Conservation (phyloP, 176 grass and related monocot genomes). For the Triticum timopheevii region DNA sequence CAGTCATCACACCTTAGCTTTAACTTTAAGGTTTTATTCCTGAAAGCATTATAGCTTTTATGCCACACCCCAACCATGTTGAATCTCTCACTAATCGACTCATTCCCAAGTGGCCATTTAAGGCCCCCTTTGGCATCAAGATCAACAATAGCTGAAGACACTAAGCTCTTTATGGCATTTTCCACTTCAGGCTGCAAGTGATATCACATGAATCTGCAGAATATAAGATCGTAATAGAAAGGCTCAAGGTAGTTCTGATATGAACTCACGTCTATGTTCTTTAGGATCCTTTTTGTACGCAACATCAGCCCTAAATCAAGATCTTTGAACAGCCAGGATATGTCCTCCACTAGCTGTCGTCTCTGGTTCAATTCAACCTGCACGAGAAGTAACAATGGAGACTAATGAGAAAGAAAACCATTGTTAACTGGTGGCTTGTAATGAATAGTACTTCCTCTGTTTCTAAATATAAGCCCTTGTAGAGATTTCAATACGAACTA, state of each 20-base stretch:
- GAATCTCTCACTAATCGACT: constrained; percentile 50
- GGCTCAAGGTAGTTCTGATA: background rate
- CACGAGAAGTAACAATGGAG: background rate
- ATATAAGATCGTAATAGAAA: background rate
- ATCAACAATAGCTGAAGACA: constrained; percentile 59
- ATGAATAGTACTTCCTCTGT: background rate
- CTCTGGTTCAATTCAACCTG: constrained; percentile 64
- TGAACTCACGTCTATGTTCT: constrained; percentile 61
- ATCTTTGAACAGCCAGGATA: constrained; percentile 71
- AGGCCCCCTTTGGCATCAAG: constrained; percentile 67
- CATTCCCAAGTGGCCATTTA: constrained; percentile 62
- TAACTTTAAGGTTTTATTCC: constrained; percentile 44
- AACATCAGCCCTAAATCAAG: constrained; percentile 73
- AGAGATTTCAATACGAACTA: too few species aligned
- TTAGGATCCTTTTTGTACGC: constrained; percentile 44
- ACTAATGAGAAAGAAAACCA: constrained; percentile 12
- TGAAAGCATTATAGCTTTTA: constrained; percentile 44
- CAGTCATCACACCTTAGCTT: constrained; percentile 59
- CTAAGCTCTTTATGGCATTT: constrained; percentile 48
- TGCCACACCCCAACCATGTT: constrained; percentile 46
- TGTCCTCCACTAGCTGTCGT: constrained; percentile 63
- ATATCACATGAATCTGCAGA: background rate
- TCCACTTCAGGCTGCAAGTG: constrained; percentile 52
- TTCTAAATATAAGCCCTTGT: too few species aligned
- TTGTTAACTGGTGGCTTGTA: background rate